phyloP scores from a whole-genome alignment of 192 early-diverging fungal genomes.

The Coemansia sp. region DNA sequence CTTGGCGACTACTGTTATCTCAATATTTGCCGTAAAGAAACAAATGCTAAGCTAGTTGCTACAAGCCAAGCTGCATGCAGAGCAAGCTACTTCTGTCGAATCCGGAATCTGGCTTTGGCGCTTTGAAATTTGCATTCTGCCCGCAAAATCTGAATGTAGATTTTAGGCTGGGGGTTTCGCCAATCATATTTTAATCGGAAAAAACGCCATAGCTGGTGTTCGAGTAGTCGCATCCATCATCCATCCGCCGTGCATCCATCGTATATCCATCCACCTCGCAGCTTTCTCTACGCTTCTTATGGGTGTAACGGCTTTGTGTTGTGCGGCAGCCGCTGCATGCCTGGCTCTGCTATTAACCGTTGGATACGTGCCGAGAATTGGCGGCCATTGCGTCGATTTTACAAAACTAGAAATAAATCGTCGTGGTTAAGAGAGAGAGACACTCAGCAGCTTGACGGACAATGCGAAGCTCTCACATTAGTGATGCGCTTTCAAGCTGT shows the following conservation, averaged over 20 bases:
- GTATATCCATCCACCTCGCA: neutral
- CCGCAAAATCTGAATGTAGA: neutral
- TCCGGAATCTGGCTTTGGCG: too few relatives aligned
- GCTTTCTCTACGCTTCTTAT: neutral
- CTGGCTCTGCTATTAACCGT: neutral
- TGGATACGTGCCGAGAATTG: constrained; percentile 51
- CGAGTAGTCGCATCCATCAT: constrained; percentile 17
- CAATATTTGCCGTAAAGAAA: too few relatives aligned
- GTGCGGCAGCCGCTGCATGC: constrained; percentile 2
- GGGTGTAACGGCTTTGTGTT: neutral
- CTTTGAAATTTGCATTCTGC: too few relatives aligned
- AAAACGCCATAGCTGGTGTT: neutral
- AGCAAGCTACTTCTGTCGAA: too few relatives aligned
- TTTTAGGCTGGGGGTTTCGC: neutral
- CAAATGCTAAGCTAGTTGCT: too few relatives aligned
- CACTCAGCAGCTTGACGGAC: neutral
- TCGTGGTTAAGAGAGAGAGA: constrained; percentile 27
- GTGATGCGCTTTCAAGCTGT: neutral
- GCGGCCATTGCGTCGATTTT: constrained; percentile 37
- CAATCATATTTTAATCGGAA: neutral
- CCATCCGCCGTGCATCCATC: neutral
- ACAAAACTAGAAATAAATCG: constrained; percentile 29
- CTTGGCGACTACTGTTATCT: too few relatives aligned
- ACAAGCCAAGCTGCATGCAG: too few relatives aligned
- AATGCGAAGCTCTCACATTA: neutral